Evolutionary conservation across 805 yeast genomes (phyloP).

Genomic region (Starmerella ratchasimensis): DNA sequence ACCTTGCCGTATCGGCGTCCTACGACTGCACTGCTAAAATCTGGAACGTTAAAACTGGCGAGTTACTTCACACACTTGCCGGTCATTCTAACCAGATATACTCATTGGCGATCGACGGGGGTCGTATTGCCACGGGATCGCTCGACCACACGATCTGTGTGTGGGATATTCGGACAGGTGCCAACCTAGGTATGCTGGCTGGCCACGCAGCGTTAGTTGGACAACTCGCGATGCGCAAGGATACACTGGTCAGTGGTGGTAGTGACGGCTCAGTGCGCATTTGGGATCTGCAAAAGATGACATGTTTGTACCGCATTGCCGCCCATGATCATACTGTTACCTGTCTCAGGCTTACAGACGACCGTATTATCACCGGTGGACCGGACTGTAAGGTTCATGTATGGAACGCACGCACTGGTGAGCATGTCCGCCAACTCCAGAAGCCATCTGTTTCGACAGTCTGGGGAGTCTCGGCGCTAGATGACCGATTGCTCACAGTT

Average conservation of each 20-base stretch:
- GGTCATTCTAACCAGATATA: conserved; percentile 85
- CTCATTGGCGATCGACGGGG: conserved; percentile 78
- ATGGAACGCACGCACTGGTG: conserved; percentile 31
- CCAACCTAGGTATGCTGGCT: conserved; percentile 54
- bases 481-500: conserved; percentile 30
- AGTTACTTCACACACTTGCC: conserved; percentile 72
- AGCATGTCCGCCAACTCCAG: conserved; percentile 28
- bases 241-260: conserved; percentile 72
- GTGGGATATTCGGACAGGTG: conserved; percentile 87
- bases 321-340: conserved; percentile 35
- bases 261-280: conserved; percentile 69
- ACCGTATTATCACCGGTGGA: conserved; percentile 32
- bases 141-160: conserved; percentile 88
- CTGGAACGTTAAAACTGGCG: conserved; percentile 86
- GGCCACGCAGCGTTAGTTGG: conserved; percentile 95
- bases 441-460: conserved; percentile 25
- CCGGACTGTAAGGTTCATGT: conserved; percentile 32
- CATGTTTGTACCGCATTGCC: conserved; percentile 52
- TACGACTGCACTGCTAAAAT: conserved; percentile 79
- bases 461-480: conserved; percentile 31
- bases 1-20: conserved; percentile 66
- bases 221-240: conserved; percentile 56
- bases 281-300: conserved; percentile 68
- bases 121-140: conserved; percentile 77
- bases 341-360: conserved; percentile 29